phyloP scores from a whole-genome alignment of 2,329 filamentous ascomycete genomes.

The Fusarium neocosmosporiellum region DNA sequence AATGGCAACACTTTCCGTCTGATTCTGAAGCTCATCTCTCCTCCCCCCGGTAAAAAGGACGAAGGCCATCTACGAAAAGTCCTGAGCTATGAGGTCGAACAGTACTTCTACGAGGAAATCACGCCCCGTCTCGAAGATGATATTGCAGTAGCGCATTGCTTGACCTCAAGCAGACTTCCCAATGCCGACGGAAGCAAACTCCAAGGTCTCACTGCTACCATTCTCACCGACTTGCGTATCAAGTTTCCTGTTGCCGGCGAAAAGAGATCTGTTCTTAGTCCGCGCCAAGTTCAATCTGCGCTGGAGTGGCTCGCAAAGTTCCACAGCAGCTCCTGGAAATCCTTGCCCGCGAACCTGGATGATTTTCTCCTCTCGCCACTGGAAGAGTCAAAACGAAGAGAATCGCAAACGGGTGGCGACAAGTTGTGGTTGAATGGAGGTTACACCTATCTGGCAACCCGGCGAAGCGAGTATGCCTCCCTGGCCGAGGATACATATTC shows the following conservation, averaged over 20 bases:
- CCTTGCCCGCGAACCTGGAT: slow-evolving; percentile 44
- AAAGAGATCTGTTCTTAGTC: slow-evolving; percentile 60
- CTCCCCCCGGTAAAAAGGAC: slow-evolving; percentile 52
- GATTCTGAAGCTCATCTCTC: slow-evolving; percentile 71
- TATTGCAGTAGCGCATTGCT: slow-evolving; percentile 61
- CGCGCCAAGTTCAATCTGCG: slow-evolving; percentile 62
- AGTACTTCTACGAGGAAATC: slow-evolving; percentile 70
- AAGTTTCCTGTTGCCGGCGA: slow-evolving; percentile 67
- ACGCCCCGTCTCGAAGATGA: slow-evolving; percentile 59
- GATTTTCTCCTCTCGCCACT: slow-evolving; percentile 65
- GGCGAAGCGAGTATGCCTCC: slow-evolving; percentile 64
- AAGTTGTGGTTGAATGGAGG: slow-evolving; percentile 73
- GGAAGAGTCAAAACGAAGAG: slow-evolving; percentile 57
- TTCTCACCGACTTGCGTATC: slow-evolving; percentile 67
- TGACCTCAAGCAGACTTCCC: slow-evolving; percentile 55
- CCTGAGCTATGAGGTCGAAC: slow-evolving; percentile 74
- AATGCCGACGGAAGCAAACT: slow-evolving; percentile 45
- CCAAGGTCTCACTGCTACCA: slow-evolving; percentile 60
- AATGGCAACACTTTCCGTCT: slow-evolving; percentile 49
- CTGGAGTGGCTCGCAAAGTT: slow-evolving; percentile 73
- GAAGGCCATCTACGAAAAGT: slow-evolving; percentile 75
- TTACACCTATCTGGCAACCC: slow-evolving; percentile 75
- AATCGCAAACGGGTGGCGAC: slow-evolving; percentile 18
- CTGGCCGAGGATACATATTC: slow-evolving; percentile 59
- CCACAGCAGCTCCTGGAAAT: slow-evolving; percentile 65